phyloP scores from a whole-genome alignment of 1,284 basidiomycete species.

The Fistulinella cinereoalba region DNA sequence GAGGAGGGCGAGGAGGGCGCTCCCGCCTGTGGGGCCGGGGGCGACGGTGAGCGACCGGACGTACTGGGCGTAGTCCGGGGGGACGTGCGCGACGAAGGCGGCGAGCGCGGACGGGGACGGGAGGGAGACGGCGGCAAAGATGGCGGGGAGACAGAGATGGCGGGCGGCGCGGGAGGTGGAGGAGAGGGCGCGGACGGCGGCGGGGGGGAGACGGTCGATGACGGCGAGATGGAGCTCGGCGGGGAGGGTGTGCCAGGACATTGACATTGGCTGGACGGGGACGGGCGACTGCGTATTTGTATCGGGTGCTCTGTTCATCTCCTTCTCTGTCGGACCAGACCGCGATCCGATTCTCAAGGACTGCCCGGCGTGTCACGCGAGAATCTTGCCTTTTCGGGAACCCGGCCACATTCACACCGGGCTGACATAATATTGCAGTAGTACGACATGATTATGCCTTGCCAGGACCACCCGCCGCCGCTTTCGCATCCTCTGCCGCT shows the following conservation, averaged over 20 bases:
- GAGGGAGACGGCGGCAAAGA: slow-evolving; percentile 59
- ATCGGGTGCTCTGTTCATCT: slow-evolving; percentile 1
- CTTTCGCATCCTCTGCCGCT: slow-evolving; percentile 66
- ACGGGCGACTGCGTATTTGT: slow-evolving; percentile 6
- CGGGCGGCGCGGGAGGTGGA: slow-evolving; percentile 47
- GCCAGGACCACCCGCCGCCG: slow-evolving; percentile 38
- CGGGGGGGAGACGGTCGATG: slow-evolving; percentile 46
- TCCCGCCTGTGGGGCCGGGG: slow-evolving; percentile 38
- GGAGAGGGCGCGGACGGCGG: slow-evolving; percentile 39
- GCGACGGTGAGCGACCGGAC: slow-evolving; percentile 55
- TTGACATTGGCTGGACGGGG: slow-evolving; percentile 19
- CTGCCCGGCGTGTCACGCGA: neutral
- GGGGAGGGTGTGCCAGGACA: slow-evolving; percentile 58
- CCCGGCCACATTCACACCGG: neutral
- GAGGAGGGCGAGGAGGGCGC: slow-evolving; percentile 51
- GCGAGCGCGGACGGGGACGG: slow-evolving; percentile 43
- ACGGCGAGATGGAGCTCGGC: slow-evolving; percentile 62
- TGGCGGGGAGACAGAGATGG: slow-evolving; percentile 51
- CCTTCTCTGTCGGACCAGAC: slow-evolving; percentile 17
- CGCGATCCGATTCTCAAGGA: slow-evolving; percentile 23
- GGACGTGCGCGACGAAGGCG: slow-evolving; percentile 56
- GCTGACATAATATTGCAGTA: no score
- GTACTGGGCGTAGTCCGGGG: slow-evolving; percentile 48
- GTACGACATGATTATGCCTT: no score
- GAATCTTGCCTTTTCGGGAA: neutral